A percentile compares a stretch with the other conserved stretches of the same genome.
These are phyloP conservation scores for Remersonia thermophila DNA, from an alignment of 2,329 filamentous ascomycete species.

Conservation along the genomic window DNA sequence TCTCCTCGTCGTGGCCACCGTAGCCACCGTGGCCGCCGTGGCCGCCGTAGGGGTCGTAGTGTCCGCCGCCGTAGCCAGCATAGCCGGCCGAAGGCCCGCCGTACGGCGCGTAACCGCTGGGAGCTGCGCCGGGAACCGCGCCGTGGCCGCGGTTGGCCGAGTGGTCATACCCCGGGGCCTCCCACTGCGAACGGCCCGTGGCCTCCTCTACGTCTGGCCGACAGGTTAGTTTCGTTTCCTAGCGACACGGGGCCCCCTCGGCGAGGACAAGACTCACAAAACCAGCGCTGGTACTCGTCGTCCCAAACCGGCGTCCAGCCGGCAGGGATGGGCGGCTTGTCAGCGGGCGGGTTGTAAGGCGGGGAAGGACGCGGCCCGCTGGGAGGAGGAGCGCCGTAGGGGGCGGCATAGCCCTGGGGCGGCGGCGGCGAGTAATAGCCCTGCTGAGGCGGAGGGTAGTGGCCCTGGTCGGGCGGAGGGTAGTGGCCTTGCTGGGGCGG, in stretches of 20 bases:
- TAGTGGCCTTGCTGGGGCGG: conserved; percentile 6
- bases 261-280: conserved; percentile 22
- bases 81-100: conserved; percentile 2
- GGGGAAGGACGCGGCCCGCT: conserved; percentile 10
- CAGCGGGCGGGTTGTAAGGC: conserved; percentile 18
- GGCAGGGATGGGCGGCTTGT: conserved; percentile 33
- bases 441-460: not conserved
- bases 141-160: conserved; percentile 3
- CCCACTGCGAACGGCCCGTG: conserved; percentile 46
- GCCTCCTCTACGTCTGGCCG: conserved; percentile 34
- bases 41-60: not conserved
- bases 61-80: conserved; percentile 3
- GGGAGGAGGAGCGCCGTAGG: not conserved
- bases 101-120: not conserved
- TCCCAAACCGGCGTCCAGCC: conserved; percentile 48
- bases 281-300: conserved; percentile 40
- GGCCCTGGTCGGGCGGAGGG: conserved; percentile 2
- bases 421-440: conserved; percentile 5
- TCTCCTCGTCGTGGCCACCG: conserved; percentile 15
- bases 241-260: no score
- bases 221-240: not conserved
- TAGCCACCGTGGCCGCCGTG: conserved; percentile 2
- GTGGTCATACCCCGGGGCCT: conserved; percentile 24
- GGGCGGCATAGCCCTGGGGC: conserved; percentile 1
- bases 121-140: conserved; percentile 1